Conservation (phyloP, 2,329 filamentous ascomycete species). For the Colletotrichum sp. region DNA sequence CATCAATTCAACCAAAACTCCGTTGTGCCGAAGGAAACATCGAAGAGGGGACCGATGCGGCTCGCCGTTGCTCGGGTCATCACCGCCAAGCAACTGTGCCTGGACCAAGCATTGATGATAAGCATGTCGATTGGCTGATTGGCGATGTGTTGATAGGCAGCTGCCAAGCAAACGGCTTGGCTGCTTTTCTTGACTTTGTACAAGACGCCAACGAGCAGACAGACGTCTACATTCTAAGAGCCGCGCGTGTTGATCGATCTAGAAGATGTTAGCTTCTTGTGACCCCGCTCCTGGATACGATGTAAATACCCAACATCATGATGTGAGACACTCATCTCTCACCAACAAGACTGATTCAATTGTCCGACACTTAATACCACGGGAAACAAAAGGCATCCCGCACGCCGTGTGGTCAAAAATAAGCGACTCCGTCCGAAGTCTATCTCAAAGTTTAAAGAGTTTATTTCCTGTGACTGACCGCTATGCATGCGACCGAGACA, state of each 20-base stretch:
- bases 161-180: slow-evolving; percentile 2
- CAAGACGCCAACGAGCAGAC: background rate
- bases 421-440: slow-evolving; percentile 10
- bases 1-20: background rate
- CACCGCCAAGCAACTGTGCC: slow-evolving; percentile 4
- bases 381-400: background rate
- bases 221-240: background rate
- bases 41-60: background rate
- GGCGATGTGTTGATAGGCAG: background rate
- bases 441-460: slow-evolving; percentile 19
- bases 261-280: background rate
- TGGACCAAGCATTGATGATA: background rate
- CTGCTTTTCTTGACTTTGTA: background rate
- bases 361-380: background rate
- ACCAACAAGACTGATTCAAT: background rate
- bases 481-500: background rate
- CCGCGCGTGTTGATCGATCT: background rate
- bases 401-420: background rate
- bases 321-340: background rate
- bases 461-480: background rate
- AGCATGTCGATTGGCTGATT: background rate
- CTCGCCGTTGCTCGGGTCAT: background rate
- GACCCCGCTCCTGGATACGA: background rate
- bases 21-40: background rate
- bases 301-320: background rate